These are phyloP conservation scores for Chlamydomonas asymmetrica DNA, from an alignment of 139 green algal genomes.

Conservation along the genomic window DNA sequence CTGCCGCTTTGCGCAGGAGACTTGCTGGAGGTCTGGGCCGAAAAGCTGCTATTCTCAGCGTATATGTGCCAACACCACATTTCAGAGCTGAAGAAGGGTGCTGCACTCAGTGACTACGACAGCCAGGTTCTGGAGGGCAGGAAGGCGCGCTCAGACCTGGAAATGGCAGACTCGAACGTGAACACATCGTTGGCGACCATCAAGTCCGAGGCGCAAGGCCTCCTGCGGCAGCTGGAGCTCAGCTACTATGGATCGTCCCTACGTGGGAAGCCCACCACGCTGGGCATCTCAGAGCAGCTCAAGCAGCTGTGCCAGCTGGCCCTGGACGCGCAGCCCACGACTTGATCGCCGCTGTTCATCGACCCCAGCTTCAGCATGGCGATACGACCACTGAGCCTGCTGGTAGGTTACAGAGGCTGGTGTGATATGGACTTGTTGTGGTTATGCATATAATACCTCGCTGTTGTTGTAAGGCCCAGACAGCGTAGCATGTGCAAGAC, in stretches of 20 bases:
- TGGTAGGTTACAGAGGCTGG: no score
- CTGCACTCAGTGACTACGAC: slow-evolving; percentile 33
- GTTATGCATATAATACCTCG: no score
- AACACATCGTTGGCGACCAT: slow-evolving; percentile 11
- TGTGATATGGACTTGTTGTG: no score
- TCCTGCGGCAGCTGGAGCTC: slow-evolving; percentile 27
- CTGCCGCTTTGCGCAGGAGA: slow-evolving; percentile 14
- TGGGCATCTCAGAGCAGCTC: slow-evolving; percentile 19
- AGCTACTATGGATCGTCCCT: slow-evolving; percentile 31
- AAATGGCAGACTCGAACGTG: slow-evolving; percentile 13
- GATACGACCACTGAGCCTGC: no score
- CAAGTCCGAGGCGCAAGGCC: slow-evolving; percentile 19
- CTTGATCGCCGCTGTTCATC: no score
- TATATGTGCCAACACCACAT: slow-evolving; percentile 34
- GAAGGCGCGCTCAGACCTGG: no score
- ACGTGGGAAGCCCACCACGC: slow-evolving; percentile 14
- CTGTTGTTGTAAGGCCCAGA: no score
- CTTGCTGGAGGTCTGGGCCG: slow-evolving; percentile 43
- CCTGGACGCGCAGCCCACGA: no score
- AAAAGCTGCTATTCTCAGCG: slow-evolving; percentile 41
- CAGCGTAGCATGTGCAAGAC: no score
- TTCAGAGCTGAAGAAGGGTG: slow-evolving; percentile 37
- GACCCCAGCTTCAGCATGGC: no score
- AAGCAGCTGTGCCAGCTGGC: slow-evolving; percentile 22
- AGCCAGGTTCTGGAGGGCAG: slow-evolving; percentile 27